Percentiles rank a stretch among this genome's conserved stretches.
phyloP scores from a whole-genome alignment of 2,329 filamentous ascomycete genomes.

The Leptographium radiaticola region DNA sequence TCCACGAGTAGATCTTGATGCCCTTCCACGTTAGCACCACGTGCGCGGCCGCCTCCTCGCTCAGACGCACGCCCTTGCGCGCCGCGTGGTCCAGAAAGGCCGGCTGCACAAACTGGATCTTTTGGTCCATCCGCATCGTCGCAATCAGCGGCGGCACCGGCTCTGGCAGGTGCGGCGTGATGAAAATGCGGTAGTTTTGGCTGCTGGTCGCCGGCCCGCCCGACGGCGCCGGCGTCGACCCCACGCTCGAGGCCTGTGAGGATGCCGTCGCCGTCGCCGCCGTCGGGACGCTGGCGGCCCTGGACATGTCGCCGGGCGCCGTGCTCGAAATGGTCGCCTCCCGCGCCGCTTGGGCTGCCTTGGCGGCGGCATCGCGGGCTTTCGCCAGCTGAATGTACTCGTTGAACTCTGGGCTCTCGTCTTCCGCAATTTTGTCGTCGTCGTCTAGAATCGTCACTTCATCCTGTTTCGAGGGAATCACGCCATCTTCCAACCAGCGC shows the following conservation, averaged over 20 bases:
- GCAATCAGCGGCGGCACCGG: conserved; percentile 34
- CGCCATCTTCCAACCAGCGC: neutral
- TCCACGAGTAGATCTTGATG: conserved; percentile 59
- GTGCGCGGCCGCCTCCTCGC: conserved; percentile 29
- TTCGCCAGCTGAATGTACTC: conserved; percentile 11
- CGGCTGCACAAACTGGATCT: conserved; percentile 51
- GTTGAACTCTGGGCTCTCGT: conserved; percentile 9
- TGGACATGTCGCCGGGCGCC: neutral
- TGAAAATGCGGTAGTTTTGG: conserved; percentile 34
- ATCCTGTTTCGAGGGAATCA: neutral
- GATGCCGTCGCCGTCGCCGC: neutral
- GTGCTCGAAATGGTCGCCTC: neutral
- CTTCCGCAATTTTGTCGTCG: conserved; percentile 9
- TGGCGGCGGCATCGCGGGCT: conserved; percentile 7
- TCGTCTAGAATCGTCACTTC: neutral
- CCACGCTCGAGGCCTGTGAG: neutral
- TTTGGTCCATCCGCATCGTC: conserved; percentile 53
- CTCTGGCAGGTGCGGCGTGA: conserved; percentile 51
- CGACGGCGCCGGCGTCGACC: neutral
- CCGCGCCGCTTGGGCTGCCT: conserved; percentile 3
- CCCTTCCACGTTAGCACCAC: conserved; percentile 73
- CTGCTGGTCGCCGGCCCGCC: neutral
- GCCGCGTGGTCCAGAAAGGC: conserved; percentile 56
- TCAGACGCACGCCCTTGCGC: conserved; percentile 26
- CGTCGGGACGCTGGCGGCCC: neutral